Evolutionary conservation across 1,284 basidiomycete species (phyloP), one percentile per base, ranked within the genome.

Genomic region (Papiliotrema terrestris): DNA sequence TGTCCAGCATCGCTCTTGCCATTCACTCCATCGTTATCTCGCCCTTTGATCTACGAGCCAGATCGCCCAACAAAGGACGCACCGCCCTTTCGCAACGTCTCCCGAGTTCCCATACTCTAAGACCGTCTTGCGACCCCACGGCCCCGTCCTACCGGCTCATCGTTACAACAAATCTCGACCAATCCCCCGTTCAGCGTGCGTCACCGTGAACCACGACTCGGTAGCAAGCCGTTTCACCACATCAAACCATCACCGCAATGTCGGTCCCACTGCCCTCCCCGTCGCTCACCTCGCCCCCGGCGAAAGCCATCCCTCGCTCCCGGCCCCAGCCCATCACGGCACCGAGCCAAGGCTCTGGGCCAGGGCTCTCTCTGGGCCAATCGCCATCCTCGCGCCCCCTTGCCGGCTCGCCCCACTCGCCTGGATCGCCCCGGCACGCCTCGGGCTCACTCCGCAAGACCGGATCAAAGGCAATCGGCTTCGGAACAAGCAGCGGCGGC

Each of bases 181-280:
- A n/a, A n/a, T n/a, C n/a, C n/a, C n/a, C n/a, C n/a, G n/a, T n/a
- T n/a, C n/a, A n/a, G n/a, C n/a, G n/a, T n/a, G n/a, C n/a, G n/a
- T n/a, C n/a, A n/a, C n/a, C n/a, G n/a, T n/a, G n/a, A n/a, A n/a
- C n/a, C n/a, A n/a, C n/a, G n/a, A n/a, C 29, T 32, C 29, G 29
- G 29, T 32, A 32, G 5, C 29, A 32, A 32, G 29, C 29, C 5
- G 6, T 11, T 32, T 11, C 11, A 6, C 29, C 29, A 32, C 29
- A 11, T 32, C 29, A 11, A 32, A 11, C 29, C 29, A 5, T 32
- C 29, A 32, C n/a, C n/a, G n/a, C 29, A 32, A 69, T 69, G 68
- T 69, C 68, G 17, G 68, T 68, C 44, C 70, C 70, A 17, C 59
- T 70, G 23, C 67, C 69, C 14, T 65, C 67, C 5, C 61, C 65